Conservation (phyloP, 106 monocot genomes). For the Dendrobium huoshanense region DNA sequence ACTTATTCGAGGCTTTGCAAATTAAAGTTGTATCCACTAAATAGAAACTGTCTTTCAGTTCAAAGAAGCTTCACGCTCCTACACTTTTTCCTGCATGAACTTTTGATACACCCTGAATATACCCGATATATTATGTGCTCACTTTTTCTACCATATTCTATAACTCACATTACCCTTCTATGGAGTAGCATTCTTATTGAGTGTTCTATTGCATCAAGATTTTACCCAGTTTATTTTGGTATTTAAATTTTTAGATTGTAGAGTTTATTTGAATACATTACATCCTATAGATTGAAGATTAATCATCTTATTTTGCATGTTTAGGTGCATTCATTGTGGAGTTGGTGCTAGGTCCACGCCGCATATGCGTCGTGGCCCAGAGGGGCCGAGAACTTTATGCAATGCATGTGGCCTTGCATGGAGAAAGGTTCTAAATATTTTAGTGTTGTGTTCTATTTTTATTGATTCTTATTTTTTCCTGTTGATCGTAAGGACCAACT, state of each 20-base stretch:
- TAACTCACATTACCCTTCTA: neutral
- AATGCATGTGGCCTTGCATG: conserved; percentile 59
- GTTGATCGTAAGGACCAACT: neutral
- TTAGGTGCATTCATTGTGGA: conserved; percentile 41
- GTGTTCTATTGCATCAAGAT: neutral
- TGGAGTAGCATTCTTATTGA: neutral
- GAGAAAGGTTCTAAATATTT: conserved; percentile 31
- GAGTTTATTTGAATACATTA: neutral
- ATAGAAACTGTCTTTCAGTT: neutral
- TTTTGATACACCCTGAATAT: neutral
- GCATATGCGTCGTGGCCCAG: conserved; percentile 59
- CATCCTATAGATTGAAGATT: neutral
- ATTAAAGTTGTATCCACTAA: neutral
- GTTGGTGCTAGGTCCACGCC: conserved; percentile 37
- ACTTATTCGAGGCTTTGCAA: neutral
- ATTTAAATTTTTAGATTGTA: neutral
- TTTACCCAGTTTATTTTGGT: neutral
- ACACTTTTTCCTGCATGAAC: neutral
- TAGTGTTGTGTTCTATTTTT: neutral
- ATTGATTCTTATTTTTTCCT: neutral
- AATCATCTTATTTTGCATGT: neutral
- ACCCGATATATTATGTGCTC: neutral
- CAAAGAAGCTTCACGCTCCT: neutral
- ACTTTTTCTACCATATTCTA: neutral
- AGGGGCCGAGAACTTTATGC: conserved; percentile 50